phyloP scores from a whole-genome alignment of 805 yeast species.

The Danielozyma ontarioensis region DNA sequence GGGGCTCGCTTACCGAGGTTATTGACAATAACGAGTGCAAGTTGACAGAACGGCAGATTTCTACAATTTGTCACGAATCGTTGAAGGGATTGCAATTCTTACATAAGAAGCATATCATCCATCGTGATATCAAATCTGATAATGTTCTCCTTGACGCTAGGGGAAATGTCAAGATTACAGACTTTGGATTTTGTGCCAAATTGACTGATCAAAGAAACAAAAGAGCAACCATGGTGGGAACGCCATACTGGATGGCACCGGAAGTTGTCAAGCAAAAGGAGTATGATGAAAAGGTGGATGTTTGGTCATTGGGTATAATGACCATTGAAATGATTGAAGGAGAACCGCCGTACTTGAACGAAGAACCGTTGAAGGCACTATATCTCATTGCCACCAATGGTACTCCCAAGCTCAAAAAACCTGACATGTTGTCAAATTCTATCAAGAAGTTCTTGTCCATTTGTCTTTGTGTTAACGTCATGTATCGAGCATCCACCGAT shows the following conservation, averaged over 20 bases:
- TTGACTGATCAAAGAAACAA: conserved; percentile 67
- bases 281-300: conserved; percentile 77
- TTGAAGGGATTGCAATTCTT: conserved; percentile 86
- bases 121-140: conserved; percentile 47
- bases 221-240: conserved; percentile 83
- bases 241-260: conserved; percentile 91
- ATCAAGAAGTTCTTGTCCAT: conserved; percentile 84
- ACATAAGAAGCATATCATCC: conserved; percentile 90
- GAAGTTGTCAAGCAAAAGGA: conserved; percentile 78
- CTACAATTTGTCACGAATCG: conserved; percentile 86
- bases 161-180: conserved; percentile 43
- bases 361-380: conserved; percentile 71
- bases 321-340: conserved; percentile 85
- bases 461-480: conserved; percentile 91
- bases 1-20: conserved; percentile 94
- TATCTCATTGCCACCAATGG: conserved; percentile 78
- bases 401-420: conserved; percentile 67
- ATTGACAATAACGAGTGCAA: conserved; percentile 77
- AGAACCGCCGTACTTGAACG: conserved; percentile 79
- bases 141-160: conserved; percentile 39
- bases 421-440: conserved; percentile 63
- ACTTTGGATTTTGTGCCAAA: conserved; percentile 56
- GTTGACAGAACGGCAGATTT: conserved; percentile 82
- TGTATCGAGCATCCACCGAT: conserved; percentile 84
- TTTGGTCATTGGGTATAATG: conserved; percentile 83